Evolutionary conservation across 352 stramenopile genomes (phyloP).

Genomic region (Peronospora destructor): DNA sequence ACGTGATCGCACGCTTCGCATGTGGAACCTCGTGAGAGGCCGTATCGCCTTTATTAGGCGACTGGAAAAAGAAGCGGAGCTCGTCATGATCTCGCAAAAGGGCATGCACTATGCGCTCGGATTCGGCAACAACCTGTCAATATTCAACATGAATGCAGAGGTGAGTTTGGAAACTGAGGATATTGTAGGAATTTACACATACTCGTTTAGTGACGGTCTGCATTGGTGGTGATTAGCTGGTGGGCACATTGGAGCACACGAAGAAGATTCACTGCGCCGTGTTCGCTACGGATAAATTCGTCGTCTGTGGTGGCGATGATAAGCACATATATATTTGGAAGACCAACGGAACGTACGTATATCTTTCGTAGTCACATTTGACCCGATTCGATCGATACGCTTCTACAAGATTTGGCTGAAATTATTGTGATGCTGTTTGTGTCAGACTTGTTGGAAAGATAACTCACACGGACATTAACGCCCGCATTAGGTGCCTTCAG

Average conservation of each 20-base stretch:
- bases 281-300: slow-evolving; percentile 67
- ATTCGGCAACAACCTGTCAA: slow-evolving; percentile 65
- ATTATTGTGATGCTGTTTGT: background rate
- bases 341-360: slow-evolving; percentile 54
- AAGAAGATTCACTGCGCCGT: slow-evolving; percentile 72
- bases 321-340: slow-evolving; percentile 82
- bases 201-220: background rate
- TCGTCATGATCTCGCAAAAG: slow-evolving; percentile 72
- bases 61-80: slow-evolving; percentile 70
- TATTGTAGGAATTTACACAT: background rate
- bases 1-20: slow-evolving; percentile 75
- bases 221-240: slow-evolving; percentile 29
- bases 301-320: slow-evolving; percentile 75
- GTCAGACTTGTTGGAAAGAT: slow-evolving; percentile 61
- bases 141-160: slow-evolving; percentile 80
- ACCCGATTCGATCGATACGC: background rate
- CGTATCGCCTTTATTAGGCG: slow-evolving; percentile 84
- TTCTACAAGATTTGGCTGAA: background rate
- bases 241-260: slow-evolving; percentile 57
- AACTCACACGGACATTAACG: slow-evolving; percentile 50
- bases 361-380: background rate
- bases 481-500: slow-evolving; percentile 68
- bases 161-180: slow-evolving; percentile 11
- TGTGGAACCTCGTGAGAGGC: slow-evolving; percentile 89
- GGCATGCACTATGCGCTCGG: slow-evolving; percentile 62